phyloP scores from a whole-genome alignment of 2,329 filamentous ascomycete species.

The Tolypocladium nubicola region DNA sequence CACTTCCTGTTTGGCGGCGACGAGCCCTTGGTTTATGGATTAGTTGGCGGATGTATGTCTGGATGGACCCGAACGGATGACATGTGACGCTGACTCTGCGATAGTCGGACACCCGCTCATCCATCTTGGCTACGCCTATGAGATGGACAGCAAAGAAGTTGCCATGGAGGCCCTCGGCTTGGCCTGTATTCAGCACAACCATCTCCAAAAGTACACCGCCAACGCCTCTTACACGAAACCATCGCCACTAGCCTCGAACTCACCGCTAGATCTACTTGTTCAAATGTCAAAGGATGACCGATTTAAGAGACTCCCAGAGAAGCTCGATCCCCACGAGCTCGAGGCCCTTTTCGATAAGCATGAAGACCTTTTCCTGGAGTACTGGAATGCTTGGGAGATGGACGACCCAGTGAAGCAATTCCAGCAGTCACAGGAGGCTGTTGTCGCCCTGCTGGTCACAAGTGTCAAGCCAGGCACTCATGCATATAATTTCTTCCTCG shows the following conservation, averaged over 20 bases:
- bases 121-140: constrained; percentile 87
- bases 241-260: constrained; percentile 47
- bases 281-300: constrained; percentile 57
- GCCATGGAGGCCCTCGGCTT: constrained; percentile 81
- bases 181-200: constrained; percentile 46
- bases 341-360: constrained; percentile 56
- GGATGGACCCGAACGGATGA: neutral
- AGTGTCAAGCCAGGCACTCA: constrained; percentile 47
- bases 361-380: constrained; percentile 63
- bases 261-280: constrained; percentile 60
- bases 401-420: constrained; percentile 64
- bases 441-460: constrained; percentile 50
- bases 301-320: constrained; percentile 56
- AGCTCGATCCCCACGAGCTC: constrained; percentile 52
- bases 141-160: constrained; percentile 74
- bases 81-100: constrained; percentile 8
- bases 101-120: constrained; percentile 85
- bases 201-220: constrained; percentile 59
- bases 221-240: constrained; percentile 59
- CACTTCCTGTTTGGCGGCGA: constrained; percentile 68
- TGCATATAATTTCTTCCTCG: constrained; percentile 72
- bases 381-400: constrained; percentile 85
- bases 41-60: constrained; percentile 65
- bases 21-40: constrained; percentile 68
- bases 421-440: constrained; percentile 54